Base-by-base conservation (phyloP, 345 rosid genomes). In the Rubroshorea leprosula region DNA sequence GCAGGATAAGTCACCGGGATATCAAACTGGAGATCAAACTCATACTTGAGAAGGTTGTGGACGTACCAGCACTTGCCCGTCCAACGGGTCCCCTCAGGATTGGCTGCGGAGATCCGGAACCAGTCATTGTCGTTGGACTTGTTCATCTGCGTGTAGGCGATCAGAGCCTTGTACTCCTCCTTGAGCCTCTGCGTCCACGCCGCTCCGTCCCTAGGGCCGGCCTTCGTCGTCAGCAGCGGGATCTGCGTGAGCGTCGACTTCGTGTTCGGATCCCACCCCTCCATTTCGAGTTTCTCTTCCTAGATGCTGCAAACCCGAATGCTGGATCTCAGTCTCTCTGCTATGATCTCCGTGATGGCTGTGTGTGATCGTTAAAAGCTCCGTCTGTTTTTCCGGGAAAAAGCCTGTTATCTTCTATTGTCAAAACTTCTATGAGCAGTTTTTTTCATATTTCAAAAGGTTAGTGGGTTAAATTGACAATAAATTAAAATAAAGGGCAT, bases 61-160 rank as follows among this genome's bases (percentile, higher is more conserved):
- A 92, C 90, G 65, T 92, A 92, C 98, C 98, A 89, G 72, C 98
- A 89, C 81, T 92, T 92, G 27, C 98, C 96, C 9, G 89, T 82
- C 98, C 98, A 92, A 16, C 95, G 95, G 0, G 96, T 89, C 11
- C 98, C 96, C 47, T 92, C 87, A 4, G 90, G 83, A 71, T 92
- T 89, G 60, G 96, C 75, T 0, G 98, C 93, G 41, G 93, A 77
- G 81, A 92, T 92, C 47, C 93, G 90, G 74, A 92, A 92, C 98
- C 98, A 92, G 72, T 92, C 96, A 62, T 89, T 92, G 68, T 92
- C 98, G 62, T 92, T 92, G 61, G 95, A 91, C 71, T 91, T 91
- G 87, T 88, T 91, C 98, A 91, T 91, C 73, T 92, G 98, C 6
- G 96, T 92, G 62, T 89, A 89, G 27, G 89, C 87, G 73, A 92